Evolutionary conservation across 345 rosid genomes (phyloP).

Genomic region (Citrus reticulata): DNA sequence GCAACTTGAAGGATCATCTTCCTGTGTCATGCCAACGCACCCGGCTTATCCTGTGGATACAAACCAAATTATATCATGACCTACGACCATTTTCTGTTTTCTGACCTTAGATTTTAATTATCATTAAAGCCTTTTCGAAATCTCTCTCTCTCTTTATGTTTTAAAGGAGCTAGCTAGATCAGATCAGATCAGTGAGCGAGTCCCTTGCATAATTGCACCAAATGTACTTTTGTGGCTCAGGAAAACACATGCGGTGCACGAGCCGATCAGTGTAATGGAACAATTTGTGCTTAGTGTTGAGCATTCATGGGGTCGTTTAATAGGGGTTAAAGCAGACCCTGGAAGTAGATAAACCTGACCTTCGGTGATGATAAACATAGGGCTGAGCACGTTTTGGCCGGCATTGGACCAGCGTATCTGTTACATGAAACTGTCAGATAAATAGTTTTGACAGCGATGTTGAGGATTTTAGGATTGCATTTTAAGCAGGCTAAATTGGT

Average conservation of each 20-base stretch:
- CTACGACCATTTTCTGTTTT: not conserved
- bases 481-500: slow-evolving; percentile 2
- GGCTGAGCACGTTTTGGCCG: not conserved
- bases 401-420: not conserved
- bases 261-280: not conserved
- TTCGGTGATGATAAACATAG: slow-evolving; percentile 8
- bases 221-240: not conserved
- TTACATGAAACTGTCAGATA: not conserved
- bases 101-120: not conserved
- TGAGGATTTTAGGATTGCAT: not conserved
- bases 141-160: not conserved
- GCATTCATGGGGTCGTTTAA: slow-evolving; percentile 4
- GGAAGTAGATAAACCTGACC: slow-evolving; percentile 15
- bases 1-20: slow-evolving; percentile 1
- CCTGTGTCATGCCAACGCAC: not conserved
- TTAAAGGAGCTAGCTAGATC: not conserved
- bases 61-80: not conserved
- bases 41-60: not conserved
- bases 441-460: not conserved
- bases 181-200: not conserved
- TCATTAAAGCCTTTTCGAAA: not conserved
- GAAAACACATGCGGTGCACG: not conserved
- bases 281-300: not conserved
- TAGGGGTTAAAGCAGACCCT: not conserved
- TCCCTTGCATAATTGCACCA: not conserved